Conservation (phyloP, 75 land plant genomes). For the Adiantum capillusveneris region DNA sequence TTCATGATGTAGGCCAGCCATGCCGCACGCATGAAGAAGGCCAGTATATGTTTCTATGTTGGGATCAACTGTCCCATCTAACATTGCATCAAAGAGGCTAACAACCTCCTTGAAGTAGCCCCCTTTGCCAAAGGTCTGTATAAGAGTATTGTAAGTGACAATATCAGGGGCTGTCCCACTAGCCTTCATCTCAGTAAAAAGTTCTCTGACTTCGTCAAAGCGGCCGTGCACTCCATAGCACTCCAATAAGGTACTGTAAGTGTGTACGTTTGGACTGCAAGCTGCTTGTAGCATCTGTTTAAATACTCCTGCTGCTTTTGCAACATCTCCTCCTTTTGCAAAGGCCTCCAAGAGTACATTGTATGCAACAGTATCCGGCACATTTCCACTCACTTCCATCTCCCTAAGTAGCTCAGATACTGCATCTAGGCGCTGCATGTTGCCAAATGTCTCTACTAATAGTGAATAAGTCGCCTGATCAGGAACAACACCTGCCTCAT, state of each 20-base stretch:
- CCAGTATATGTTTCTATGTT: conserved; percentile 88
- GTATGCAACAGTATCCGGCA: conserved; percentile 73
- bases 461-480: conserved; percentile 60
- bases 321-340: conserved; percentile 42
- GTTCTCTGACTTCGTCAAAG: conserved; percentile 76
- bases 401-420: conserved; percentile 70
- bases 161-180: conserved; percentile 76
- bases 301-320: conserved; percentile 68
- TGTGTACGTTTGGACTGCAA: conserved; percentile 69
- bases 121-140: conserved; percentile 81
- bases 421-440: conserved; percentile 41
- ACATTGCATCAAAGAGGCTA: conserved; percentile 87
- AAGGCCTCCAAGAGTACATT: conserved; percentile 79
- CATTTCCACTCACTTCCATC: conserved; percentile 73
- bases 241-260: conserved; percentile 72
- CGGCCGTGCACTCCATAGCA: conserved; percentile 74
- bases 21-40: conserved; percentile 75
- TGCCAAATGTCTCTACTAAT: conserved; percentile 70
- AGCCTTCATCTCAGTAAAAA: conserved; percentile 91
- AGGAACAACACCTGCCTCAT: conserved; percentile 84
- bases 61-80: conserved; percentile 72
- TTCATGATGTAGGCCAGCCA: conserved; percentile 82
- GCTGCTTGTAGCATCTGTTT: conserved; percentile 86
- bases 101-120: conserved; percentile 93
- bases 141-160: conserved; percentile 78